Conservation (phyloP, 257 asterid species). For the Coffea canephora region DNA sequence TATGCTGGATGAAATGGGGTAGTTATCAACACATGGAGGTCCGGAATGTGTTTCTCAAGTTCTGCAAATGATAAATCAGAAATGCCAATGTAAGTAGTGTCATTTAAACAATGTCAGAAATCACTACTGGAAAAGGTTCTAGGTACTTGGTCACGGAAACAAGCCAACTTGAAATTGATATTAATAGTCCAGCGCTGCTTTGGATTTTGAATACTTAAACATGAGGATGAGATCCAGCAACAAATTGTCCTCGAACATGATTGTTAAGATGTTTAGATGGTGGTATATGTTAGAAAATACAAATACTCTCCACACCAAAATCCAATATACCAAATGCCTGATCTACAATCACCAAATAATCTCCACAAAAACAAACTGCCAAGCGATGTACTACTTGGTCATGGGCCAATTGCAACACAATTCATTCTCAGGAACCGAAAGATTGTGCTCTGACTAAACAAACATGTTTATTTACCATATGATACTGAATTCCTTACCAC, state of each 20-base stretch:
- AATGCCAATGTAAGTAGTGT: not conserved
- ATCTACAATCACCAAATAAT: not conserved
- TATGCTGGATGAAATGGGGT: slow-evolving; percentile 99
- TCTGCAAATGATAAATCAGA: slow-evolving; percentile 43
- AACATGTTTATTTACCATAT: not conserved
- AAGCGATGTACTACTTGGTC: not conserved
- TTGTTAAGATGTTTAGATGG: not conserved
- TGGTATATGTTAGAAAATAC: not conserved
- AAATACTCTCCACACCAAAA: not conserved
- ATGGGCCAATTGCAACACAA: not conserved
- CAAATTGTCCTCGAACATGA: not conserved
- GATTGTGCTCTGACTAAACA: not conserved
- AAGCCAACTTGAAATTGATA: not conserved
- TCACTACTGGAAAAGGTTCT: not conserved
- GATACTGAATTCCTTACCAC: slow-evolving; percentile 47
- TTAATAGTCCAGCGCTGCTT: not conserved
- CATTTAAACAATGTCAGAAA: not conserved
- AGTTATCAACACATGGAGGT: slow-evolving; percentile 82
- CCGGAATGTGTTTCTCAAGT: slow-evolving; percentile 93
- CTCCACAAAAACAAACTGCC: not conserved
- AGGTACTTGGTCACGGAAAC: not conserved
- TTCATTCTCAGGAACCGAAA: not conserved
- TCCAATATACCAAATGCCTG: not conserved
- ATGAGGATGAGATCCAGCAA: not conserved
- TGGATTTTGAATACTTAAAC: not conserved